These are phyloP conservation scores for Diaporthe nobilis DNA, from an alignment of 2,329 filamentous ascomycete genomes.

Conservation along the genomic window DNA sequence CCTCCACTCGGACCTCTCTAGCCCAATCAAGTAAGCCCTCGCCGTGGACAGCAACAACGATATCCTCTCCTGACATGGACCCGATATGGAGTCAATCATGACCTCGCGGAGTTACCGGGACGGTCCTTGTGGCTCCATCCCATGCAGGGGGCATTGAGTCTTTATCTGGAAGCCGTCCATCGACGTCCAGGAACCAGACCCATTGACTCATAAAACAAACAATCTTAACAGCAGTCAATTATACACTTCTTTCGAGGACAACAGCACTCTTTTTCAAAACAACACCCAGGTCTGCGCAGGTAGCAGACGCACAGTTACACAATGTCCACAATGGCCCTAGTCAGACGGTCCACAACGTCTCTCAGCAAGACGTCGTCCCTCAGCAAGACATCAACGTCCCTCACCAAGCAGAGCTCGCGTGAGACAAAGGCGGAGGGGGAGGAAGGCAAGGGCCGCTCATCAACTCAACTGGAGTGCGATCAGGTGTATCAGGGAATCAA, in stretches of 20 bases:
- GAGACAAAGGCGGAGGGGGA: constrained; percentile 21
- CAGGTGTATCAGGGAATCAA: constrained; percentile 40
- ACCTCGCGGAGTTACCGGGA: constrained; percentile 31
- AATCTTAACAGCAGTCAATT: constrained; percentile 3
- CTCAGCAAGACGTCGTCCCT: constrained; percentile 5
- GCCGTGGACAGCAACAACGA: neutral
- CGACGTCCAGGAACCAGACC: neutral
- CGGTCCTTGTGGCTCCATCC: constrained; percentile 29
- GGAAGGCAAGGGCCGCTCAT: neutral
- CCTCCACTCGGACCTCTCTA: constrained; percentile 13
- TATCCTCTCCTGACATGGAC: constrained; percentile 9
- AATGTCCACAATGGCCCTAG: constrained; percentile 23
- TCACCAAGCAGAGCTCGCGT: constrained; percentile 26
- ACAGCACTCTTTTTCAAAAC: constrained; percentile 38
- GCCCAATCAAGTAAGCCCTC: constrained; percentile 30
- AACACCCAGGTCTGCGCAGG: constrained; percentile 23
- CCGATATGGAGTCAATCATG: constrained; percentile 2
- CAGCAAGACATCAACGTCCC: neutral
- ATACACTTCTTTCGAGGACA: constrained; percentile 18
- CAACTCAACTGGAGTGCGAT: constrained; percentile 40
- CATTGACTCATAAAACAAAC: constrained; percentile 15
- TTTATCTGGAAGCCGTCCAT: constrained; percentile 27
- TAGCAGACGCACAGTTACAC: constrained; percentile 19
- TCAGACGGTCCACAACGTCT: neutral
- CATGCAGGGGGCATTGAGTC: constrained; percentile 19